A percentile compares a stretch with the other conserved stretches of the same genome.
phyloP scores from a whole-genome alignment of 2,329 filamentous ascomycete species.

The Alternaria viburni region DNA sequence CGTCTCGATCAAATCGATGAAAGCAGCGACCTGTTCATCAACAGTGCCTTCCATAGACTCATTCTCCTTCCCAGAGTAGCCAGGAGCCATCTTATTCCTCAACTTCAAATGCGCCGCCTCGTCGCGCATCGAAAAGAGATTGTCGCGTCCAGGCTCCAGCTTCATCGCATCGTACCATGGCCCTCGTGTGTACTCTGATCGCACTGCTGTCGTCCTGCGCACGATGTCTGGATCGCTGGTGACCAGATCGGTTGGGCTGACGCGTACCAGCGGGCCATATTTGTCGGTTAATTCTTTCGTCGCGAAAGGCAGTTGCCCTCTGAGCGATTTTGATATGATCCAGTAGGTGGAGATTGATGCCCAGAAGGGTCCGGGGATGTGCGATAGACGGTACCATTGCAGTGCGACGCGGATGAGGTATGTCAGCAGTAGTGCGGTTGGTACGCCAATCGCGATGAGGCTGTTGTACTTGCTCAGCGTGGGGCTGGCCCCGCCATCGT shows the following conservation, averaged over 20 bases:
- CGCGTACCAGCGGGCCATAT: slow-evolving; percentile 46
- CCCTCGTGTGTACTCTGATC: slow-evolving; percentile 44
- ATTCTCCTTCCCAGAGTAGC: slow-evolving; percentile 57
- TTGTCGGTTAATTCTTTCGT: slow-evolving; percentile 16
- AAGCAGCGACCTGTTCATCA: slow-evolving; percentile 52
- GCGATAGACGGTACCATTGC: slow-evolving; percentile 30
- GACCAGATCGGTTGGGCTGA: slow-evolving; percentile 55
- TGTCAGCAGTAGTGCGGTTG: slow-evolving; percentile 2
- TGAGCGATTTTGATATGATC: slow-evolving; percentile 1
- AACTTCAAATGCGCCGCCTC: slow-evolving; percentile 51
- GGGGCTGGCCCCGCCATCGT: neutral
- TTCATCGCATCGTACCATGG: slow-evolving; percentile 49
- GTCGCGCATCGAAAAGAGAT: slow-evolving; percentile 58
- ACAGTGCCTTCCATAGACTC: slow-evolving; percentile 56
- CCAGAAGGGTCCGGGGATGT: slow-evolving; percentile 28
- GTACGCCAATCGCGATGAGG: slow-evolving; percentile 5
- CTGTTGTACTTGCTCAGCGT: neutral
- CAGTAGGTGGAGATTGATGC: slow-evolving; percentile 26
- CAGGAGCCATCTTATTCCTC: slow-evolving; percentile 56
- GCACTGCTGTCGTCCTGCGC: slow-evolving; percentile 51
- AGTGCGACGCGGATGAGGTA: slow-evolving; percentile 8
- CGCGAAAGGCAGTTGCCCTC: neutral
- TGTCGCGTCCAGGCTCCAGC: slow-evolving; percentile 59
- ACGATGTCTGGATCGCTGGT: slow-evolving; percentile 57
- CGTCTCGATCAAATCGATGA: slow-evolving; percentile 56